Evolutionary conservation across 441 rosid species (phyloP), one percentile per base, ranked within the genome.

Genomic region (Erodium trifolium): DNA sequence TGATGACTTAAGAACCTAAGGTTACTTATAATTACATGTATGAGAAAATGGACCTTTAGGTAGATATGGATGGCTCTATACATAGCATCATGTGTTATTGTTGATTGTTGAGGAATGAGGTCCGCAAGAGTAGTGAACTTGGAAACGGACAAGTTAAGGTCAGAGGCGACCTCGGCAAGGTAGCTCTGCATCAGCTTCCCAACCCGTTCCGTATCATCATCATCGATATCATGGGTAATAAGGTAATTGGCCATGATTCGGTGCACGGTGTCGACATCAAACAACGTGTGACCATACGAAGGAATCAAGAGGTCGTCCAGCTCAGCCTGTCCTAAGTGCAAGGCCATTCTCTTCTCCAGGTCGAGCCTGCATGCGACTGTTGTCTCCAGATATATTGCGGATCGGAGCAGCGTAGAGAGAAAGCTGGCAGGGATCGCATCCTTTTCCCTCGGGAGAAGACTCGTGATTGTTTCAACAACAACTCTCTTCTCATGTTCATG

Each of bases 301-400:
- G 91, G 93, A 64, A 86, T 81, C 74, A 88, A 73, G 59, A 88
- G 87, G 80, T 86, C 91, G 18, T 88, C 89, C 19, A 86, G 77
- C 23, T 82, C 86, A 3, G 89, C 89, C 68, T 88, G 93, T 35
- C 81, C 77, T 68, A 88, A 73, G 67, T 86, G 89, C 51, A 73
- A 69, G 10, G 83, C 88, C 88, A 88, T 81, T 73, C 88, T 81
- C 72, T 84, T 88, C 78, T 88, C 93, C 69, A 88, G 78, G 76
- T 87, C 97, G 53, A 93, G 92, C 67, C 94, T 79, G 75, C 98
- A 93, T 77, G 96, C 97, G 66, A 91, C 87, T 5, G 97, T 91
- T 66, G 93, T 86, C 73, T 88, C 93, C 0, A 88, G 88, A 78
- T 82, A 82, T 34, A 82, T 81, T 4, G 87, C 80, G 9, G 93